Base-by-base conservation (phyloP, 805 yeast species). In the Millerozyma acaciae region DNA sequence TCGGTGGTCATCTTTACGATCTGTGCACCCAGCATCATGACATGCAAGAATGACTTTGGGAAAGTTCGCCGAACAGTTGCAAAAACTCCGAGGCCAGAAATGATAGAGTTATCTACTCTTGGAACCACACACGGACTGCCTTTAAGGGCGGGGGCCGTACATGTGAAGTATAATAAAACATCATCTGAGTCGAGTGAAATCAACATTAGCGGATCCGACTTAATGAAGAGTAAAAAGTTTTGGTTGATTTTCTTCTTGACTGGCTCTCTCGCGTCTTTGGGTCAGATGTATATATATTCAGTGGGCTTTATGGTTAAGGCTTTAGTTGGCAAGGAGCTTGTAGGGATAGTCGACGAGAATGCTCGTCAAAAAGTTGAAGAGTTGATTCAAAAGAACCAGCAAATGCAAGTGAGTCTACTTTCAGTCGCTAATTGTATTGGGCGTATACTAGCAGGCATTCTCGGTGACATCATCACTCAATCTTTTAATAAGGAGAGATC, bases 341-440 rank as follows among this genome's bases (percentile, higher is more conserved):
- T 30, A 9, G 16, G 13, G 29, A 21, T 38, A 17, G 32, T 35
- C 6, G 27, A 36, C 4, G 14, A 26, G 2, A 43, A 39, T 8
- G 35, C 46, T 2, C 29, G 35, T 3, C 22, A 30, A 13, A 38
- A 44, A 15, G 41, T 58, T 4, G 65, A 58, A 7, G 49, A 51
- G 8, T 42, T 62, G 30, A 63, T 76, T 20, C 82, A 74, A 47
- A 55, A 57, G 28, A 68, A 75, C 36, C 94, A 84, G 52, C 81
- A 82, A 34, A 57, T 69, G 20, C 93, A 84, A 53, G 94, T 84
- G 9, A 79, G 85, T 2, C 48, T 80, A n/a, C 55, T 84, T 4
- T 83, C 90, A 2, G 48, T 80, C 10, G 70, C 80, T 18, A 81
- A 84, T 43, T 84, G 84, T 47, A 44, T 60, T 0, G 94, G 90